phyloP scores from a whole-genome alignment of 176 grass and related monocot genomes.

The Aegilops bicornis region DNA sequence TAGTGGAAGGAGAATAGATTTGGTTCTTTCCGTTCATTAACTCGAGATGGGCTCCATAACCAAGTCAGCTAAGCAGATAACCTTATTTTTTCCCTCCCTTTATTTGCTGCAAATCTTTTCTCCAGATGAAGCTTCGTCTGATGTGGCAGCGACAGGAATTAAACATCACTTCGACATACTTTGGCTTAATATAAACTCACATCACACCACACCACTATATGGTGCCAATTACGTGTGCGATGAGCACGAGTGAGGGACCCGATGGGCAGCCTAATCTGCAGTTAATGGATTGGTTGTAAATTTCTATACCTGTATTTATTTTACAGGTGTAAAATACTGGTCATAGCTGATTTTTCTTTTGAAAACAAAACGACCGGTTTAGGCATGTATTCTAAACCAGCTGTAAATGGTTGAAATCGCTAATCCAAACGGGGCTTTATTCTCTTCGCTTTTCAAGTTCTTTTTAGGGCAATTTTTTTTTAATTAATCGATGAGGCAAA shows the following conservation, averaged over 20 bases:
- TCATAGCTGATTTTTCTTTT: too few relatives aligned
- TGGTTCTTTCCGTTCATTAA: background rate
- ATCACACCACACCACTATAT: background rate
- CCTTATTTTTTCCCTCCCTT: background rate
- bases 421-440: background rate
- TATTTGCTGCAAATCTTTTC: background rate
- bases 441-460: background rate
- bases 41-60: background rate
- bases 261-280: background rate
- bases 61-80: background rate
- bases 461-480: background rate
- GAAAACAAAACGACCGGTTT: too few relatives aligned
- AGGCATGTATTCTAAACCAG: too few relatives aligned
- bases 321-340: too few relatives aligned
- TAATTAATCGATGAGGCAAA: too few relatives aligned
- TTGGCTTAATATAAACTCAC: constrained; percentile 6
- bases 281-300: background rate
- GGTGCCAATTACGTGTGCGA: constrained; percentile 8
- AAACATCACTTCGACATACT: constrained; percentile 14
- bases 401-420: too few relatives aligned
- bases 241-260: constrained; percentile 13
- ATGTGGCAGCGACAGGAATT: constrained; percentile 16
- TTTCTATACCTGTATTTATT: too few relatives aligned
- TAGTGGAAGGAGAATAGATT: background rate
- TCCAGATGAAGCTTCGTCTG: background rate